Evolutionary conservation across 805 yeast species (phyloP).

Genomic region (Starmerella apis): DNA sequence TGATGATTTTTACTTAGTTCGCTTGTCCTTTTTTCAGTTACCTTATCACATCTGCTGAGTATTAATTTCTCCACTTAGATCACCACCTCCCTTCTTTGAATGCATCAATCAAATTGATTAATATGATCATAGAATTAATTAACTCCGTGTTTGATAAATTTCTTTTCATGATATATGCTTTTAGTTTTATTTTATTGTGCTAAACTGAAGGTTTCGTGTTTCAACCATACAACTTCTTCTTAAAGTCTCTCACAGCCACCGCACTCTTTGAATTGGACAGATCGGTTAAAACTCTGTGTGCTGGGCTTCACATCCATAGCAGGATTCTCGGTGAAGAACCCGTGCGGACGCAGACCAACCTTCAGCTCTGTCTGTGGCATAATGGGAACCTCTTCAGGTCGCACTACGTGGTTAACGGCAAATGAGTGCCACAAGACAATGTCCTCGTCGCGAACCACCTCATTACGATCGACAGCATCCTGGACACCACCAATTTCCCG

Average conservation of each 20-base stretch:
- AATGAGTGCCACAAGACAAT: slow-evolving; percentile 71
- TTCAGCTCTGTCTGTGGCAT: slow-evolving; percentile 73
- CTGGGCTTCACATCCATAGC: slow-evolving; percentile 69
- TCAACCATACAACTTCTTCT: not conserved
- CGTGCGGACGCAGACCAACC: slow-evolving; percentile 55
- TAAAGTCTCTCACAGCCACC: slow-evolving; percentile 22
- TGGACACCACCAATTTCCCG: slow-evolving; percentile 42
- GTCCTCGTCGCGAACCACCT: slow-evolving; percentile 61
- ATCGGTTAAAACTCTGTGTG: slow-evolving; percentile 54
- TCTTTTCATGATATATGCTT: too few relatives aligned
- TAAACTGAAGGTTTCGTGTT: too few relatives aligned
- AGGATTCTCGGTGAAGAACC: slow-evolving; percentile 70
- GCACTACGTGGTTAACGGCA: slow-evolving; percentile 72
- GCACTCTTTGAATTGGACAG: slow-evolving; percentile 29
- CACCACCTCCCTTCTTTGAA: too few relatives aligned
- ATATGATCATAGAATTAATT: too few relatives aligned
- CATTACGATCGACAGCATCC: slow-evolving; percentile 29
- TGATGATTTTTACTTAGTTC: too few relatives aligned
- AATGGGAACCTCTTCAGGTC: slow-evolving; percentile 78
- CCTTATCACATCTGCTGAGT: too few relatives aligned
- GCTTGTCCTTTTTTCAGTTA: too few relatives aligned
- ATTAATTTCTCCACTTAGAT: too few relatives aligned
- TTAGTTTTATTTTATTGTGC: too few relatives aligned
- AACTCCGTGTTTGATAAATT: too few relatives aligned
- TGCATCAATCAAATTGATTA: too few relatives aligned